Evolutionary conservation across 2,329 filamentous ascomycete genomes (phyloP).

Genomic region (Claviceps arundinis): DNA sequence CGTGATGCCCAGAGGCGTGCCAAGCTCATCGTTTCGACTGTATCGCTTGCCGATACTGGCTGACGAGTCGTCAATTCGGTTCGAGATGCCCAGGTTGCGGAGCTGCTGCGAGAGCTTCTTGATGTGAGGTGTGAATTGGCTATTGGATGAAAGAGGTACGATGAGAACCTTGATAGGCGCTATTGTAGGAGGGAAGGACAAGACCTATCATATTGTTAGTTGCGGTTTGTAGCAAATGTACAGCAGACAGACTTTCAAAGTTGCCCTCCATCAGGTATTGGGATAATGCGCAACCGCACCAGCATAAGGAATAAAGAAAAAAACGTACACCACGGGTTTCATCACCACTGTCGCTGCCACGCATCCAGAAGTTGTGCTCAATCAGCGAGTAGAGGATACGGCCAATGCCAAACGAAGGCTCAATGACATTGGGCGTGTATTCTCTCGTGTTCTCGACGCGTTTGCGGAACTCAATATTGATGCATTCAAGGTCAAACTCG

Average conservation of each 20-base stretch:
- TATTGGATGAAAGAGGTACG: conserved; percentile 72
- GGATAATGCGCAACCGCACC: neutral
- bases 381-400: conserved; percentile 86
- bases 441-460: conserved; percentile 74
- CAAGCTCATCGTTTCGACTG: conserved; percentile 87
- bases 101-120: conserved; percentile 62
- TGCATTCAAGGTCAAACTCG: conserved; percentile 63
- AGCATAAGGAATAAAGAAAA: neutral
- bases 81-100: conserved; percentile 64
- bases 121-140: conserved; percentile 67
- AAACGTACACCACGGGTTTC: conserved; percentile 73
- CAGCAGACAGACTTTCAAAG: neutral
- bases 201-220: conserved; percentile 25
- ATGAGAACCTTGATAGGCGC: conserved; percentile 95
- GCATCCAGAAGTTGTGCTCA: conserved; percentile 92
- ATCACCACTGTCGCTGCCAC: conserved; percentile 44
- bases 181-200: conserved; percentile 46
- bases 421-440: conserved; percentile 91
- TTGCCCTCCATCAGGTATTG: neutral
- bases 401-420: conserved; percentile 95
- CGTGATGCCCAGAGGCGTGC: conserved; percentile 86
- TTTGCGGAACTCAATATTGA: conserved; percentile 74
- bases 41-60: conserved; percentile 93
- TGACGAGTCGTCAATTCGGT: conserved; percentile 77
- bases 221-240: conserved; percentile 6